These are phyloP conservation scores for Cnidoscolus chayamansa DNA, from an alignment of 441 rosid species.

Conservation along the genomic window DNA sequence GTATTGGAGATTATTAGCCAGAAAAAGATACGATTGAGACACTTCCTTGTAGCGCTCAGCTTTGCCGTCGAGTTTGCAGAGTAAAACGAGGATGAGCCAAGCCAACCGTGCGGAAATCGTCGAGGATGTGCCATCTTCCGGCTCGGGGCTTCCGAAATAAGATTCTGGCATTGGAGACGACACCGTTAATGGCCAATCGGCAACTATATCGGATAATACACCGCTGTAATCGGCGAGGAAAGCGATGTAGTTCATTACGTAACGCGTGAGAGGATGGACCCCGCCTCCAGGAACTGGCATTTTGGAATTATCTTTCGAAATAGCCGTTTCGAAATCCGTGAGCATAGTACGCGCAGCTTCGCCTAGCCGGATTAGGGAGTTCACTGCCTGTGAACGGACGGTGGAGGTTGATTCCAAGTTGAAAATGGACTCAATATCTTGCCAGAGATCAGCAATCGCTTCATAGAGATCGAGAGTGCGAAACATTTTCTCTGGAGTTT, in stretches of 20 bases:
- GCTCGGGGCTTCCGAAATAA: slow-evolving; percentile 36
- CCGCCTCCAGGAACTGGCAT: slow-evolving; percentile 60
- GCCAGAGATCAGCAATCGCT: slow-evolving; percentile 47
- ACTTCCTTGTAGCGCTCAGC: slow-evolving; percentile 62
- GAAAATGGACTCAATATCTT: slow-evolving; percentile 61
- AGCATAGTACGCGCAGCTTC: slow-evolving; percentile 54
- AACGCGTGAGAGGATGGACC: slow-evolving; percentile 72
- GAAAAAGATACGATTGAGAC: slow-evolving; percentile 71
- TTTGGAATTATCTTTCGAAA: slow-evolving; percentile 61
- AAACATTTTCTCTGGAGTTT: slow-evolving; percentile 71
- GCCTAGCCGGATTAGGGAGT: slow-evolving; percentile 48
- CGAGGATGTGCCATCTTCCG: slow-evolving; percentile 32
- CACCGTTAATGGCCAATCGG: slow-evolving; percentile 44
- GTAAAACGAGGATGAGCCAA: slow-evolving; percentile 65
- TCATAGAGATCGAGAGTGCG: slow-evolving; percentile 69
- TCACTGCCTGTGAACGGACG: slow-evolving; percentile 47
- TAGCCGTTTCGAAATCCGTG: slow-evolving; percentile 55
- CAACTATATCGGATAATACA: slow-evolving; percentile 45
- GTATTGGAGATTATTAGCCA: slow-evolving; percentile 78
- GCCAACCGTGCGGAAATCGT: slow-evolving; percentile 50
- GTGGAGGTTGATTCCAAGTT: slow-evolving; percentile 45
- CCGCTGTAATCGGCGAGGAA: slow-evolving; percentile 67
- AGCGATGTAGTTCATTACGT: slow-evolving; percentile 72
- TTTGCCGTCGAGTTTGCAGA: slow-evolving; percentile 74
- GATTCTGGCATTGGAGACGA: slow-evolving; percentile 46